Evolutionary conservation across 164 flowering plant genomes (phyloP), one percentile per base, ranked within the genome.

Genomic region (Annona cherimola): DNA sequence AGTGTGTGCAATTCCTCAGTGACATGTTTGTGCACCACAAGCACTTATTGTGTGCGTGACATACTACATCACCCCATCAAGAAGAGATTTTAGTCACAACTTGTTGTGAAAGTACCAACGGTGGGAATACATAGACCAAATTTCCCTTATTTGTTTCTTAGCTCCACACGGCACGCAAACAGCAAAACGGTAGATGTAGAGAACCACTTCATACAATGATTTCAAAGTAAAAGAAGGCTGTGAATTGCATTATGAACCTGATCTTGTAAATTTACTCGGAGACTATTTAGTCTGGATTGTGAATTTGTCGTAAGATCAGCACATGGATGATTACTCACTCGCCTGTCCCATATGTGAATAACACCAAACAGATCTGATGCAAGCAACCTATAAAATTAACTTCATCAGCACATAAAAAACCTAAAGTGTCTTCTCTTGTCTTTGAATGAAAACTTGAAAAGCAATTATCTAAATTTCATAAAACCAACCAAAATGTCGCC

Each of bases 261-360:
- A 80, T 91, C 84, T 42, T 91, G 98, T 18, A 62, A 76, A 80
- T 82, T 78, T 68, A 91, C 41, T 78, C 87, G 86, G 75, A 95
- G 80, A 72, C 98, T 93, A 79, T 88, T 93, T 72, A 95, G 84
- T 26, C 85, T 20, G 60, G 77, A 69, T 18, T n/a, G 77, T 2
- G 84, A 78, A 77, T 75, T 81, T 41, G 88, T 79, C 14, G 79
- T 77, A 62, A 95, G 90, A 79, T 88, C 89, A 70, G 90, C 83
- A 76, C 87, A 83, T 72, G 99, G 99, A 78, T 84, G 75, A 61
- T 72, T 69, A 70, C 90, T 80, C 18, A 42, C 75, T 85, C 98
- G 82, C 79, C 97, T 84, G 78, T 95, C 99, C 99, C 99, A 95
- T 65, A 90, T 46, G 73, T 81, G 81, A 68, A 95, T 74, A n/a